phyloP scores from a whole-genome alignment of 768 basidiomycete species.

The Mycena vulgaris region DNA sequence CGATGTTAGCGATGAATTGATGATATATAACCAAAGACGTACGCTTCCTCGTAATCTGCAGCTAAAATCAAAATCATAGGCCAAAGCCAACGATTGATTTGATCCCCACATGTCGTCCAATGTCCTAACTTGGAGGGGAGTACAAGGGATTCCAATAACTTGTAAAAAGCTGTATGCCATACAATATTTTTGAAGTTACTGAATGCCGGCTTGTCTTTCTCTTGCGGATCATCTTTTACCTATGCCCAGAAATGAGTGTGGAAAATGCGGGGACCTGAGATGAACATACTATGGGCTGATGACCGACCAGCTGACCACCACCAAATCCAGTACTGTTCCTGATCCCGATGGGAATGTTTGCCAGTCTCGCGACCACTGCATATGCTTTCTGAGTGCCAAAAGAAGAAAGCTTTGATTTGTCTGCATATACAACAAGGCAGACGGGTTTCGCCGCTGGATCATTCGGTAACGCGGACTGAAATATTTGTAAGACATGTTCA shows the following conservation, averaged over 20 bases:
- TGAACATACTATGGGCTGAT: constrained; percentile 31
- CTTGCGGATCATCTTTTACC: constrained; percentile 50
- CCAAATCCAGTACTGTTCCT: constrained; percentile 32
- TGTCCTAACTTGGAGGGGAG: constrained; percentile 41
- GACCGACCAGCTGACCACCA: no score
- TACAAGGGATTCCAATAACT: constrained; percentile 48
- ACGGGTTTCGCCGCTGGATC: no score
- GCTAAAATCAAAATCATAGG: constrained; percentile 57
- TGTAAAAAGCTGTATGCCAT: constrained; percentile 54
- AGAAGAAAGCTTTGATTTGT: constrained; percentile 39
- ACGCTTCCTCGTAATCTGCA: constrained; percentile 65
- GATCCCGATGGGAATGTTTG: constrained; percentile 34
- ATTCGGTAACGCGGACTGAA: background rate
- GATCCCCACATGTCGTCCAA: constrained; percentile 46
- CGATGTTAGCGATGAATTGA: background rate
- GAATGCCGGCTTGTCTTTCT: constrained; percentile 49
- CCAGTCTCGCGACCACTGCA: no score
- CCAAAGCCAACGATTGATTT: constrained; percentile 46
- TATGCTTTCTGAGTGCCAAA: constrained; percentile 33
- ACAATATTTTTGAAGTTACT: constrained; percentile 52
- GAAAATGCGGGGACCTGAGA: no score
- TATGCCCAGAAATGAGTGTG: constrained; percentile 30
- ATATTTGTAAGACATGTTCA: background rate
- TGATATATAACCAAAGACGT: background rate
- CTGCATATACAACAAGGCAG: constrained; percentile 39